phyloP scores from a whole-genome alignment of 2,329 filamentous ascomycete species.

The Cladosporium oxysporum region DNA sequence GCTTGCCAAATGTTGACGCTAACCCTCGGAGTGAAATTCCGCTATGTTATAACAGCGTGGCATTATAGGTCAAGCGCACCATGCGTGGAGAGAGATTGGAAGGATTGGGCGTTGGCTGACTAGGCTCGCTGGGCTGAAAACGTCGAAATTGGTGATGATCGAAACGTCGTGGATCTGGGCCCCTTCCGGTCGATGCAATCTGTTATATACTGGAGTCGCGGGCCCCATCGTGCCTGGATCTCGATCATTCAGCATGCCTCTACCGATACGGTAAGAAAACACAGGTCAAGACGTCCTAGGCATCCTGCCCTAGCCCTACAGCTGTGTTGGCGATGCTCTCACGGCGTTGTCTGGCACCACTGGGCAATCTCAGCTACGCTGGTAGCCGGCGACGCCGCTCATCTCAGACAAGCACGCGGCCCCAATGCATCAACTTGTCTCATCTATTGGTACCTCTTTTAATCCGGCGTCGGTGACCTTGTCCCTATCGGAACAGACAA shows the following conservation, averaged over 20 bases:
- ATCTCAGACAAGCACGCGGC: not conserved
- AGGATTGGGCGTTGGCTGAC: not conserved
- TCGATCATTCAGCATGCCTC: not conserved
- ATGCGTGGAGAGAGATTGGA: no score
- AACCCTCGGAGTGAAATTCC: not conserved
- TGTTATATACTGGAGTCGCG: not conserved
- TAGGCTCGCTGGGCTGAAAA: not conserved
- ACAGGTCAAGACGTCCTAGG: not conserved
- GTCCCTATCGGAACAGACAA: not conserved
- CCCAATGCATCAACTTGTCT: not conserved
- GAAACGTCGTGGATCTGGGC: not conserved
- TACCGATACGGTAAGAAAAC: not conserved
- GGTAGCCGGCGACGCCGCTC: not conserved
- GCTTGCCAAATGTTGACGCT: not conserved
- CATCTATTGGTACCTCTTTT: not conserved
- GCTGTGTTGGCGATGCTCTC: not conserved
- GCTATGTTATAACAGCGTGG: not conserved
- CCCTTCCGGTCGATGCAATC: not conserved
- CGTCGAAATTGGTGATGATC: not conserved
- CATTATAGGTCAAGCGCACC: conserved; percentile 7
- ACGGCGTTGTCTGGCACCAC: not conserved
- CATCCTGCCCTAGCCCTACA: not conserved
- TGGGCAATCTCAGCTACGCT: not conserved
- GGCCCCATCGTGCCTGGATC: not conserved
- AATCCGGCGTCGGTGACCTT: not conserved